Evolutionary conservation across 352 stramenopile species (phyloP).

Genomic region (Phytophthora brassicae): DNA sequence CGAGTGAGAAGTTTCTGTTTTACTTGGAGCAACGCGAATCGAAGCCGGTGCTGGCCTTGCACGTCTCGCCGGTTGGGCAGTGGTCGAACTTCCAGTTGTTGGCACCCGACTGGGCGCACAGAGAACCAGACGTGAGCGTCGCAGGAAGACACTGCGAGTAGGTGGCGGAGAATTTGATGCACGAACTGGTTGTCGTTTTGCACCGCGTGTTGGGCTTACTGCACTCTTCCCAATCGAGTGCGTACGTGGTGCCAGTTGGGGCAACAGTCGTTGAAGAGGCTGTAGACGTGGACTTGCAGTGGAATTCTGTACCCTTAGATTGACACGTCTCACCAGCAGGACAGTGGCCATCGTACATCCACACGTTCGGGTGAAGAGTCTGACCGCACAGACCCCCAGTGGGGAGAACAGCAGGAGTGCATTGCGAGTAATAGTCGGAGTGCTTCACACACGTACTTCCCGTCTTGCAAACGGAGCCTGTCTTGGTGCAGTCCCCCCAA

Average conservation of each 20-base stretch:
- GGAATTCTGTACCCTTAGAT: slow-evolving; percentile 15
- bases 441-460: slow-evolving; percentile 17
- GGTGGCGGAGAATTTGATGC: slow-evolving; percentile 23
- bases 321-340: slow-evolving; percentile 18
- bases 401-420: slow-evolving; percentile 17
- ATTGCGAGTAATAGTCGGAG: slow-evolving; percentile 29
- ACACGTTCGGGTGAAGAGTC: slow-evolving; percentile 20
- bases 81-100: slow-evolving; percentile 27
- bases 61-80: slow-evolving; percentile 24
- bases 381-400: slow-evolving; percentile 24
- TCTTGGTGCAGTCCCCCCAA: slow-evolving; percentile 20
- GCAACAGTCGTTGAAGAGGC: background rate
- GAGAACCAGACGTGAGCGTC: slow-evolving; percentile 7
- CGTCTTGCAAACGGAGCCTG: slow-evolving; percentile 5
- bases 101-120: slow-evolving; percentile 26
- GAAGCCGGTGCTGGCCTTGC: slow-evolving; percentile 12
- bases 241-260: background rate
- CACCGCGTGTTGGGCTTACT: slow-evolving; percentile 2
- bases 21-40: slow-evolving; percentile 27
- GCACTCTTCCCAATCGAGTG: slow-evolving; percentile 21
- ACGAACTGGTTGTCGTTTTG: slow-evolving; percentile 4
- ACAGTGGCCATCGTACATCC: slow-evolving; percentile 24
- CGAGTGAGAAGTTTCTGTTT: too few relatives aligned
- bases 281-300: slow-evolving; percentile 10
- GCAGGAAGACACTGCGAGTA: slow-evolving; percentile 31